These are phyloP conservation scores for Fusarium austroafricanum DNA, from an alignment of 2,329 filamentous ascomycete genomes.

Conservation along the genomic window DNA sequence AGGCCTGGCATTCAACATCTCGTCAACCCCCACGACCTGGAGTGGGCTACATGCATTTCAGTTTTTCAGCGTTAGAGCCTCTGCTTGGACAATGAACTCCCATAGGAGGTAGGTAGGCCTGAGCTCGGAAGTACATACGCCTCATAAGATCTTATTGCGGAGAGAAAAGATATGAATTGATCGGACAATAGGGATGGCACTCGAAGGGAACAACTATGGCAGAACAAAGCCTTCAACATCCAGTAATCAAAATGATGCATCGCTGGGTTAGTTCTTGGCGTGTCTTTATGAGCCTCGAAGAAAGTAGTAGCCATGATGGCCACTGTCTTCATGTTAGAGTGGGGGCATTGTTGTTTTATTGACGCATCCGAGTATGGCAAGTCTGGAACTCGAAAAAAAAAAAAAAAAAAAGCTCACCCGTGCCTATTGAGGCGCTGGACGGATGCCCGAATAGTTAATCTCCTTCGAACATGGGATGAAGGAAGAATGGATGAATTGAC, in stretches of 20 bases:
- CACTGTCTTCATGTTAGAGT: constrained; percentile 19
- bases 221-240: neutral
- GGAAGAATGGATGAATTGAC: constrained; percentile 20
- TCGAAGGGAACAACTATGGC: too few species aligned
- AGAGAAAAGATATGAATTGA: neutral
- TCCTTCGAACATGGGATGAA: constrained; percentile 28
- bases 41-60: neutral
- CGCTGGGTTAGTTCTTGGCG: neutral
- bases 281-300: neutral
- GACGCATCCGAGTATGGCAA: constrained; percentile 26
- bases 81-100: neutral
- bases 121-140: neutral
- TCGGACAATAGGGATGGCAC: neutral
- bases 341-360: constrained; percentile 28
- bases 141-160: neutral
- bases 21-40: neutral
- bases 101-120: neutral
- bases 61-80: neutral
- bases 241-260: neutral
- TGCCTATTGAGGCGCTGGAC: constrained; percentile 1
- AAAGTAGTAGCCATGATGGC: neutral
- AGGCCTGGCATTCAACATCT: neutral
- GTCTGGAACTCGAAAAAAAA: constrained; percentile 31
- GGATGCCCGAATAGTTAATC: constrained; percentile 17
- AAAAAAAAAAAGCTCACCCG: constrained; percentile 13